These are phyloP conservation scores for Penicillium occitanis DNA, from an alignment of 2,329 filamentous ascomycete species.

Conservation along the genomic window DNA sequence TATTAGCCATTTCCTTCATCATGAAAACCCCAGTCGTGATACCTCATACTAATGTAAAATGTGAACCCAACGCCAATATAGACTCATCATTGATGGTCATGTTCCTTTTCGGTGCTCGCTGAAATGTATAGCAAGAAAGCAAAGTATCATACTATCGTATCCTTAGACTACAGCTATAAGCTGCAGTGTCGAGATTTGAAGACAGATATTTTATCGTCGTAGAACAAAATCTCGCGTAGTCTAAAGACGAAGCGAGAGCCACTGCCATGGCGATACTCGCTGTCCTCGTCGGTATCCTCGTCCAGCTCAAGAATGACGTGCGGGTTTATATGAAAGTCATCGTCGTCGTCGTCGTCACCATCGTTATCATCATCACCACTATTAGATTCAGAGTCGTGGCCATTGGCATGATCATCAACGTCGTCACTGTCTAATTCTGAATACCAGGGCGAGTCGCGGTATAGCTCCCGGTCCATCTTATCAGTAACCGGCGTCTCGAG, in stretches of 20 bases:
- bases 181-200: slow-evolving; percentile 71
- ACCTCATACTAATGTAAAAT: not conserved
- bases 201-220: slow-evolving; percentile 78
- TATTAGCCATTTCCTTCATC: not conserved
- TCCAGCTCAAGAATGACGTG: slow-evolving; percentile 26
- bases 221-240: slow-evolving; percentile 77
- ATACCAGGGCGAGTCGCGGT: slow-evolving; percentile 20
- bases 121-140: not conserved
- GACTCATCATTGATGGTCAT: not conserved
- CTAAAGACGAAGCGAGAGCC: slow-evolving; percentile 53
- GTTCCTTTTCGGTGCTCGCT: slow-evolving; percentile 6
- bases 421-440: slow-evolving; percentile 37
- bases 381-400: slow-evolving; percentile 23
- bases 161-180: slow-evolving; percentile 30
- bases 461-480: slow-evolving; percentile 23
- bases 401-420: slow-evolving; percentile 36
- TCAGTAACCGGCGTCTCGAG: slow-evolving; percentile 58
- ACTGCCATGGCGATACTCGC: slow-evolving; percentile 50
- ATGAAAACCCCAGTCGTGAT: not conserved
- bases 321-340: slow-evolving; percentile 42
- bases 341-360: slow-evolving; percentile 48
- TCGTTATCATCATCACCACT: slow-evolving; percentile 49
- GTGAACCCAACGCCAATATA: not conserved
- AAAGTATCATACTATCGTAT: not conserved
- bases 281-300: slow-evolving; percentile 47